Conservation (phyloP, 2,329 filamentous ascomycete species). For the Epichloe sibirici region DNA sequence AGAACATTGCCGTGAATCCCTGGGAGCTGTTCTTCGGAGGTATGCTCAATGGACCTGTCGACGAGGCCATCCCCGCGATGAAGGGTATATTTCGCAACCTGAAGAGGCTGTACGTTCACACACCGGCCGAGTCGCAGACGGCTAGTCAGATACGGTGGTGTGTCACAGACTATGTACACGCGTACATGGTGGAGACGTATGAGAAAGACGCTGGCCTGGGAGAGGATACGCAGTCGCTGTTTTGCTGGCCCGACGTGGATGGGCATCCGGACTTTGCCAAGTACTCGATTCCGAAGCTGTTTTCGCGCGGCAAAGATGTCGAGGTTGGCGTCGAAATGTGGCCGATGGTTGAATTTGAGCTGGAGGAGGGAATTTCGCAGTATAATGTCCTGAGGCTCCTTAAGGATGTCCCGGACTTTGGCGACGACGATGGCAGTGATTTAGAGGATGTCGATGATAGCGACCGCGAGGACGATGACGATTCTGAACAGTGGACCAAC, state of each 20-base stretch:
- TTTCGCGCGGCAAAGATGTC: neutral
- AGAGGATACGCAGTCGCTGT: slow-evolving; percentile 15
- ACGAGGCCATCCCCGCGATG: neutral
- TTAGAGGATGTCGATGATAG: neutral
- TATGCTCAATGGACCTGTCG: neutral
- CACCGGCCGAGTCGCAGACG: fast-evolving
- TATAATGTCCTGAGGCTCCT: slow-evolving; percentile 9
- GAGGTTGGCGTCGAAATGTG: slow-evolving; percentile 11
- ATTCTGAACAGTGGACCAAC: slow-evolving; percentile 7
- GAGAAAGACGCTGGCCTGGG: slow-evolving; percentile 14
- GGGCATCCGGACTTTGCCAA: slow-evolving; percentile 18
- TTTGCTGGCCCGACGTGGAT: slow-evolving; percentile 23
- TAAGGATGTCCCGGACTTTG: slow-evolving; percentile 1
- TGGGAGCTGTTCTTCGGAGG: slow-evolving; percentile 2
- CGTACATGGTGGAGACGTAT: slow-evolving; percentile 15
- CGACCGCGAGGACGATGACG: slow-evolving; percentile 9
- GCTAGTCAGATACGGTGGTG: slow-evolving; percentile 19
- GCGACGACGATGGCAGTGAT: slow-evolving; percentile 4
- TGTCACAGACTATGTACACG: slow-evolving; percentile 16
- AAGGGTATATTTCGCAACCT: slow-evolving; percentile 14
- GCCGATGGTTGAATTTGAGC: slow-evolving; percentile 21
- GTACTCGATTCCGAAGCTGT: slow-evolving; percentile 11
- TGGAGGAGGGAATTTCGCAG: slow-evolving; percentile 6
- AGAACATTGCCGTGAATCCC: slow-evolving; percentile 16
- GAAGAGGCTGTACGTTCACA: slow-evolving; percentile 15